Conservation (phyloP, 1,284 basidiomycete species). For the Termitomyces sp. region DNA sequence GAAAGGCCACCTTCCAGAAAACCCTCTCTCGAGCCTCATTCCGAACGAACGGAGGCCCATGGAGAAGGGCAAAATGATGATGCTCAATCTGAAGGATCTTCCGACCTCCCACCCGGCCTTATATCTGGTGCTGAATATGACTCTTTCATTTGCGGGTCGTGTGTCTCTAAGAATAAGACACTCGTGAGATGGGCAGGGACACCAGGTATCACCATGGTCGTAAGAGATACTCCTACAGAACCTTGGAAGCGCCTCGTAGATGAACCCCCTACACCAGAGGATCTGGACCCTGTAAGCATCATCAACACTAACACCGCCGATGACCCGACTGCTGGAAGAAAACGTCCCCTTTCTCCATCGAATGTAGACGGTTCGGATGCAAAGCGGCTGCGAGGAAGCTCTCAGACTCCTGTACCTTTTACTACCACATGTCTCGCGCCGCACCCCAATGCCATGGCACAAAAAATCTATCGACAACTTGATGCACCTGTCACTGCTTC, state of each 20-base stretch:
- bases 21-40: constrained; percentile 33
- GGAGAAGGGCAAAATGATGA: constrained; percentile 38
- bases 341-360: constrained; percentile 46
- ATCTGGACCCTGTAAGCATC: constrained; percentile 22
- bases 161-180: constrained; percentile 50
- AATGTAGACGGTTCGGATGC: constrained; percentile 33
- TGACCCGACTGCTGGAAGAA: constrained; percentile 32
- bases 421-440: constrained; percentile 48
- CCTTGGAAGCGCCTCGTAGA: constrained; percentile 50
- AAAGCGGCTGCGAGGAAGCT: constrained; percentile 43
- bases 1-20: constrained; percentile 50
- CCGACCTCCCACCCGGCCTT: constrained; percentile 59
- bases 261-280: constrained; percentile 18
- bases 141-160: constrained; percentile 61
- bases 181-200: constrained; percentile 62
- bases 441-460: constrained; percentile 35
- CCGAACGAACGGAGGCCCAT: constrained; percentile 17
- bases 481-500: constrained; percentile 22
- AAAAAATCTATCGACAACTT: constrained; percentile 34
- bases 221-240: constrained; percentile 39
- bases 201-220: constrained; percentile 56
- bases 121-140: constrained; percentile 66
- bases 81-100: constrained; percentile 54
- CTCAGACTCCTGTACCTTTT: constrained; percentile 19
- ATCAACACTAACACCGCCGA: constrained; percentile 20